A percentile compares a stretch with the other conserved stretches of the same genome.
Conservation (phyloP, 2,329 filamentous ascomycete species). For the Akanthomyces lecanii region DNA sequence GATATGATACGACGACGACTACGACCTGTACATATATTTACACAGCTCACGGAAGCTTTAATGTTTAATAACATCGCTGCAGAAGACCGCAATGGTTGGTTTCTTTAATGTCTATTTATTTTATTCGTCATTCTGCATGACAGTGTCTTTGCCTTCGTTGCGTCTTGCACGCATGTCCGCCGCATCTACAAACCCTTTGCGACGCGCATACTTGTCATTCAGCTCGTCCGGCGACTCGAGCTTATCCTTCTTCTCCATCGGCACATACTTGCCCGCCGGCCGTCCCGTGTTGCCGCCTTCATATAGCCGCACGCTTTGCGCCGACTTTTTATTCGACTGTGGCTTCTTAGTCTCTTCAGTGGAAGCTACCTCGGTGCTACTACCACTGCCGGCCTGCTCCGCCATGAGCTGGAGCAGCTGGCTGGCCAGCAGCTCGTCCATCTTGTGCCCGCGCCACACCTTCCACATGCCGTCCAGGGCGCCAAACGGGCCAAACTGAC, state of each 20-base stretch:
- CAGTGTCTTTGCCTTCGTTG: slow-evolving; percentile 30
- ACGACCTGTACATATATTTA: slow-evolving; percentile 3
- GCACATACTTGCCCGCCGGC: slow-evolving; percentile 50
- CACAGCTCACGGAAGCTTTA: not conserved
- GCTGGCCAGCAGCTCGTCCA: slow-evolving; percentile 81
- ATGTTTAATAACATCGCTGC: not conserved
- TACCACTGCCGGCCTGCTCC: slow-evolving; percentile 36
- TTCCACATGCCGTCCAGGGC: slow-evolving; percentile 76
- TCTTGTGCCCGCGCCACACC: slow-evolving; percentile 77
- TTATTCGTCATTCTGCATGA: slow-evolving; percentile 25
- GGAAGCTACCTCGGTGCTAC: slow-evolving; percentile 40
- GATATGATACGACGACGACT: not conserved
- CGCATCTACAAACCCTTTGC: slow-evolving; percentile 52
- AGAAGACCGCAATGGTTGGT: not conserved
- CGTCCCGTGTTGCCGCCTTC: slow-evolving; percentile 52
- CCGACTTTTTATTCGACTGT: slow-evolving; percentile 22
- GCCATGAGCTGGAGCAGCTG: slow-evolving; percentile 64
- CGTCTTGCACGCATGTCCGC: slow-evolving; percentile 43
- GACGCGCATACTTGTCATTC: slow-evolving; percentile 59
- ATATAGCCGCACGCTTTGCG: slow-evolving; percentile 38
- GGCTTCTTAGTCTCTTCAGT: not conserved
- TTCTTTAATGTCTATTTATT: not conserved
- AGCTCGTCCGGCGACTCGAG: slow-evolving; percentile 49
- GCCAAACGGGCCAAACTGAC: slow-evolving; percentile 61
- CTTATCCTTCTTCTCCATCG: slow-evolving; percentile 48